Evolutionary conservation across 495 filamentous ascomycete species (phyloP), one percentile per base, ranked within the genome.

Genomic region (Penicillium ochrochloron): DNA sequence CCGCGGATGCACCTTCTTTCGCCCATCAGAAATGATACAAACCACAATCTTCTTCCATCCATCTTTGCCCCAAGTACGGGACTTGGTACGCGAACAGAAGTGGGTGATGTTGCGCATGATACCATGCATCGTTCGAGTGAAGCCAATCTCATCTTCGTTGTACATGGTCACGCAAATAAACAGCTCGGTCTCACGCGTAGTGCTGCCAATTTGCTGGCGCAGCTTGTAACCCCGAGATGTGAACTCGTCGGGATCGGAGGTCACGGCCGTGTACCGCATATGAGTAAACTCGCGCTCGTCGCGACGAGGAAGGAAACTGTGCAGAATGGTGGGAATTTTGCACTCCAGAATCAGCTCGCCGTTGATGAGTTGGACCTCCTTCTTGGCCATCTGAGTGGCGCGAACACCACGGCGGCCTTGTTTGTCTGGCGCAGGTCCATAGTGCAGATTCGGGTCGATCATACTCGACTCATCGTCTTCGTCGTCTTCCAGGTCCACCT

Each of bases 41-140:
- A 98, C 94, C 8, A 99, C 96, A 67, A 99, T 97, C 82, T 99
- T 99, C 78, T 99, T 91, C 96, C 96, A 99, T 11, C 95, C 96
- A 59, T 92, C 86, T 67, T 97, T 96, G 27, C 96, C 96, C 96
- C 96, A 99, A 0, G 94, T 97, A 14, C 95, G 86, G 3, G 90
- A 94, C 76, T 94, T 96, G 63, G 90, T 90, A 9, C 96, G 89
- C 3, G 90, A 93, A 78, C 94, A 97, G 75, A 99, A 96, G 72
- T 99, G 93, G 48, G 88, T 88, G 72, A 99, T 96, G 69, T 99
- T 99, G 69, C 92, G 90, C 94, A 98, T 98, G 66, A 99, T 89
- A 63, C 93, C 96, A 75, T 98, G 94, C 96, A 99, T 98, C 2
- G 96, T 99, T 19, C 96, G 86, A 10, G 95, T 97, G 70, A 99